Base-by-base conservation (phyloP, 176 grass and related monocot species). In the Dendrocalamus sinicus region DNA sequence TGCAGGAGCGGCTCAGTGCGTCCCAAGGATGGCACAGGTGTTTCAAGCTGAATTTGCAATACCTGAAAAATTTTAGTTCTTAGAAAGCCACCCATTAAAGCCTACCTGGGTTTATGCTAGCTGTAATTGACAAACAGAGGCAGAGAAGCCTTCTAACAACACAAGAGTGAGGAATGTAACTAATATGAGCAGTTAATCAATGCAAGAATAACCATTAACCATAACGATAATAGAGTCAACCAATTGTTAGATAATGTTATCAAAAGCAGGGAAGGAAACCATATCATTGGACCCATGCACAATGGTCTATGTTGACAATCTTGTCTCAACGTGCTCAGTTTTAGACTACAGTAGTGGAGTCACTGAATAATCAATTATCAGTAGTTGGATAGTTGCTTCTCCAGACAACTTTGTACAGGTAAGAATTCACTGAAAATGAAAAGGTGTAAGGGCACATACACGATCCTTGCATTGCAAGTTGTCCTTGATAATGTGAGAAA, bases 401-500 rank as follows among this genome's bases (percentile, higher is more conserved):
- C 62, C 51, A 69, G 19, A 52, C 20, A 67, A 59, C 50, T 41
- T 47, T 58, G 63, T 64, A 37, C 35, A 84, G 7, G 67, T 66
- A 87, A 81, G 12, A 81, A 78, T 72, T 54, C 53, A 81, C 64
- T 73, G 58, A 67, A 61, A 79, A 80, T 81, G 58, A 73, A 52
- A 91, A 81, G 39, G 70, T 72, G 35, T 55, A 75, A 51, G 82
- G 83, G 14, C 64, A 86, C 89, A 82, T 96, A 99, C 96, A 77
- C 77, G 89, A 68, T 96, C 92, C 88, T 96, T 99, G 96, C 90
- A 96, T 89, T 90, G 92, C 65, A 94, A 67, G 83, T 99, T 99
- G 72, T 99, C 90, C 84, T 94, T 96, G 78, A 99, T 93, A 83
- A 99, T 88, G 79, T 96, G 86, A 92, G 92, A 92, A 73, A 99